phyloP scores from a whole-genome alignment of 1,284 basidiomycete species.

The Melampsora abietis-canadensis region DNA sequence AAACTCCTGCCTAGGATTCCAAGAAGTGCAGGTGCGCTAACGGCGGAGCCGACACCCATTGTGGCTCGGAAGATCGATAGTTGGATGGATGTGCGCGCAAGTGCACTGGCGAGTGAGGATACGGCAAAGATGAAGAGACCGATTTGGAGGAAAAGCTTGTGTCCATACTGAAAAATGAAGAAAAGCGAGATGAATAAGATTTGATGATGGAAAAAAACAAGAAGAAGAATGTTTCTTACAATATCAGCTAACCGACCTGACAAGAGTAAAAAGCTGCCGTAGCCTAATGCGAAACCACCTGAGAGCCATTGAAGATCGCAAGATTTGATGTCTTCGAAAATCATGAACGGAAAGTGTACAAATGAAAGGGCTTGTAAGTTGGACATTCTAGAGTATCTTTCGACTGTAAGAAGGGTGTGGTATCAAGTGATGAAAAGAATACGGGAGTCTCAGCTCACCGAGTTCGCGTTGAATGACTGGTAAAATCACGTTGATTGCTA shows the following conservation, averaged over 20 bases:
- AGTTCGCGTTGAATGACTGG: conserved; percentile 38
- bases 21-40: conserved; percentile 24
- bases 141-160: conserved; percentile 28
- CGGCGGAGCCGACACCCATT: conserved; percentile 27
- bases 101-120: conserved; percentile 23
- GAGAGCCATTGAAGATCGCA: conserved; percentile 38
- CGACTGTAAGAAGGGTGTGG: background rate
- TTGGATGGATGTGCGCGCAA: conserved; percentile 25
- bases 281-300: conserved; percentile 30
- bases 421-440: background rate
- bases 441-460: background rate
- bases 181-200: background rate
- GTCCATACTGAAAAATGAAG: conserved; percentile 19
- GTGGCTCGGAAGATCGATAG: conserved; percentile 30
- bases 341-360: background rate
- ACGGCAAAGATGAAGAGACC: conserved; percentile 10
- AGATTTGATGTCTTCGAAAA: conserved; percentile 14
- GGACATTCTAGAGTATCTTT: too few species aligned
- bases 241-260: conserved; percentile 31
- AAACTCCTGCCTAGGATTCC: conserved; percentile 27
- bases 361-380: background rate
- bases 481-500: conserved; percentile 29
- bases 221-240: conserved; percentile 9
- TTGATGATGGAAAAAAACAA: background rate
- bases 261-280: conserved; percentile 26